Percentiles rank a stretch among this genome's conserved stretches.
phyloP scores from a whole-genome alignment of 225 moss, liverwort and hornwort species.

The Takakia lepidozioides region DNA sequence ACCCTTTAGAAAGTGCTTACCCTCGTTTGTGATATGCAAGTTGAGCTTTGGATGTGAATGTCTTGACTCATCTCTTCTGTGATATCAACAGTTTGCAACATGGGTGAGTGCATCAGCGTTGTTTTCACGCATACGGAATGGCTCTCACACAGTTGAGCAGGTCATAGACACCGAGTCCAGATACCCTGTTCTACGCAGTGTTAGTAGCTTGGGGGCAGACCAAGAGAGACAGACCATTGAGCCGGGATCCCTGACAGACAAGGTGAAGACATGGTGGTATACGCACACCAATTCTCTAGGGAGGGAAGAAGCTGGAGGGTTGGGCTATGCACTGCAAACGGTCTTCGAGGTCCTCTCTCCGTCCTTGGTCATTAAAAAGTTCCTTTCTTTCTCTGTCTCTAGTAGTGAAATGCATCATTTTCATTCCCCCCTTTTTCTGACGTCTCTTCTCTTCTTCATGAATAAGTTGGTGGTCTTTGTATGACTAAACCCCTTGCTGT shows the following conservation, averaged over 20 bases:
- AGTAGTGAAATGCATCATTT: too few species aligned
- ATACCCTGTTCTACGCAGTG: constrained; percentile 3
- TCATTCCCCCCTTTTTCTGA: too few species aligned
- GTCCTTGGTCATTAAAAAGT: too few species aligned
- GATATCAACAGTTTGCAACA: background rate
- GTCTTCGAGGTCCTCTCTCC: background rate
- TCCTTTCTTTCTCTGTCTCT: too few species aligned
- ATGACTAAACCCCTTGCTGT: background rate
- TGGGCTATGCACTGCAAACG: background rate
- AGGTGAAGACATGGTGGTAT: background rate
- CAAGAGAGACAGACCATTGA: too few species aligned
- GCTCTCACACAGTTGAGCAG: background rate
- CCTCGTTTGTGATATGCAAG: too few species aligned
- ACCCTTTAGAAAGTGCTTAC: too few species aligned
- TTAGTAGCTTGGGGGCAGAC: background rate
- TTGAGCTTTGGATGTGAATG: background rate
- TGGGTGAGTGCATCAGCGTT: background rate
- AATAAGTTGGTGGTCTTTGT: background rate
- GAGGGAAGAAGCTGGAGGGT: background rate
- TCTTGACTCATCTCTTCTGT: background rate
- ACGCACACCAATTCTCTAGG: background rate
- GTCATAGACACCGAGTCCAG: background rate
- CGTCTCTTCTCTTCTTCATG: too few species aligned
- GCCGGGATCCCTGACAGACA: background rate
- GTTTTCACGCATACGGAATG: background rate